Conservation (phyloP, 2,329 filamentous ascomycete species). For the Chaetomiaceae sp. region DNA sequence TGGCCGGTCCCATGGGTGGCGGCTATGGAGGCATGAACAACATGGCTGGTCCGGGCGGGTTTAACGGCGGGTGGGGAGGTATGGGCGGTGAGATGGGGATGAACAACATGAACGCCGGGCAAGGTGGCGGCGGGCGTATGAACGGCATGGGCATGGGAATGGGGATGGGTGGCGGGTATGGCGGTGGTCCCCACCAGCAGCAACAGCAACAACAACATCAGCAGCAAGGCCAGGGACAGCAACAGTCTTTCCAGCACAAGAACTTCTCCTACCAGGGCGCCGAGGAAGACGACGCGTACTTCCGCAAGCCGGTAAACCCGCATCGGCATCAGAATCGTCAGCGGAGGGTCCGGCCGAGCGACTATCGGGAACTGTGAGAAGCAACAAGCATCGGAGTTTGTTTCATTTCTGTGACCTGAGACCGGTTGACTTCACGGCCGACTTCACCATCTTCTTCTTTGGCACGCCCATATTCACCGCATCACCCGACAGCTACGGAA, state of each 20-base stretch:
- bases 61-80: constrained; percentile 23
- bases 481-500: no score
- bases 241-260: constrained; percentile 28
- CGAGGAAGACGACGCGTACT: constrained; percentile 89
- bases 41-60: constrained; percentile 8
- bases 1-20: constrained; percentile 15
- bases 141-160: constrained; percentile 32
- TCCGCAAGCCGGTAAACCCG: constrained; percentile 91
- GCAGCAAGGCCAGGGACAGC: constrained; percentile 27
- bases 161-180: constrained; percentile 23
- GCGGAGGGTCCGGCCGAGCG: constrained; percentile 75
- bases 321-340: constrained; percentile 82
- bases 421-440: no score
- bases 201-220: constrained; percentile 27
- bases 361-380: constrained; percentile 77
- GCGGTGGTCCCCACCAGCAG: constrained; percentile 28
- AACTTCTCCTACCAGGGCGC: constrained; percentile 47
- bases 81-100: constrained; percentile 31
- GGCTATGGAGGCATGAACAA: constrained; percentile 10
- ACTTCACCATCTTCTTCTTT: no score
- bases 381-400: no score
- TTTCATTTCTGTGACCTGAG: no score
- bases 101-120: constrained; percentile 32
- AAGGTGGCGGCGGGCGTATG: constrained; percentile 33
- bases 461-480: not conserved